phyloP scores from a whole-genome alignment of 192 early-diverging fungal genomes.

The Entomortierella beljakovae region DNA sequence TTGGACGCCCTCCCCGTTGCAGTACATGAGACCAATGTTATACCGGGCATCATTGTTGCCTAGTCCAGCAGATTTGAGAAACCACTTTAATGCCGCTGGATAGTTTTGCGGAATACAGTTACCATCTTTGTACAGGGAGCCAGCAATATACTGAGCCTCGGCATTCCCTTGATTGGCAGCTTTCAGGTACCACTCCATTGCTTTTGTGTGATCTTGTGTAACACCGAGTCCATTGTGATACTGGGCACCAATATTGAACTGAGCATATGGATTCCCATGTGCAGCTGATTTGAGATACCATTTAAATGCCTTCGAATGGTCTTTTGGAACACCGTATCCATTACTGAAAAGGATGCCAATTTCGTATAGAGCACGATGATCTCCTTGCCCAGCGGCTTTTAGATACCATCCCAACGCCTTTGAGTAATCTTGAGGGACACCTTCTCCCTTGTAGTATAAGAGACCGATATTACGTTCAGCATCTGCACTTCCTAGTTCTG shows the following conservation, averaged over 20 bases:
- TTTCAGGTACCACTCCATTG: background rate
- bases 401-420: too few relatives aligned
- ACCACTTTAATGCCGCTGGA: background rate
- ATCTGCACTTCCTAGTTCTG: too few relatives aligned
- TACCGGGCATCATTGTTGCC: background rate
- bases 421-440: too few relatives aligned
- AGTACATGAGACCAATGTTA: background rate
- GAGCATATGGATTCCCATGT: background rate
- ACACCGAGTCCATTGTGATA: background rate
- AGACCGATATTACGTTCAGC: too few relatives aligned
- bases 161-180: background rate
- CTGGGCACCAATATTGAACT: background rate
- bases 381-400: too few relatives aligned
- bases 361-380: too few relatives aligned
- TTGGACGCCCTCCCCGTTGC: background rate
- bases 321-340: background rate
- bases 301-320: background rate
- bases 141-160: background rate
- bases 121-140: background rate
- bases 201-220: background rate
- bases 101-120: slow-evolving; percentile 1
- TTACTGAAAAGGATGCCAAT: too few relatives aligned
- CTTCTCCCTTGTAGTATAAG: too few relatives aligned
- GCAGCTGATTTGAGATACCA: background rate
- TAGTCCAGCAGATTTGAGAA: background rate